A percentile compares a stretch with the other conserved stretches of the same genome.
Conservation (phyloP, 306 rosid species). For the Medicago ruthenica region DNA sequence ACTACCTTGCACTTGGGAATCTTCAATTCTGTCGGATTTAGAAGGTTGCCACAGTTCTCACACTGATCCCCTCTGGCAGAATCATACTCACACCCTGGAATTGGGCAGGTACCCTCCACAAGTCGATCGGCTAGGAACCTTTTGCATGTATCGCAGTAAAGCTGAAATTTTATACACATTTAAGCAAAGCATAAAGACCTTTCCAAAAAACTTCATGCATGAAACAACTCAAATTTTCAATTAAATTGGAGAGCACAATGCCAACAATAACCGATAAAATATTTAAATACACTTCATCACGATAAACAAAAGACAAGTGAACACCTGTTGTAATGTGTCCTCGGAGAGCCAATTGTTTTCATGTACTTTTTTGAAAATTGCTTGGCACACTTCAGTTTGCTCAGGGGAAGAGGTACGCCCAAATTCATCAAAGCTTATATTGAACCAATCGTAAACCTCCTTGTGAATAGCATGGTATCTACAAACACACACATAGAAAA, state of each 20-base stretch:
- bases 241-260: neutral
- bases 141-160: slow-evolving; percentile 79
- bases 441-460: slow-evolving; percentile 86
- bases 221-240: slow-evolving; percentile 26
- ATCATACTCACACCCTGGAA: slow-evolving; percentile 77
- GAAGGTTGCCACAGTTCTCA: slow-evolving; percentile 93
- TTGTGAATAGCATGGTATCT: slow-evolving; percentile 87
- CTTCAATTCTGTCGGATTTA: slow-evolving; percentile 84
- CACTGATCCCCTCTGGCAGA: slow-evolving; percentile 98
- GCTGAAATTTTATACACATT: slow-evolving; percentile 61
- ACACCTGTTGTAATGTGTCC: slow-evolving; percentile 90
- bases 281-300: slow-evolving; percentile 4
- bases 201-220: slow-evolving; percentile 11
- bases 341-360: slow-evolving; percentile 85
- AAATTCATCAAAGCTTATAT: slow-evolving; percentile 88
- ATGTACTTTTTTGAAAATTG: slow-evolving; percentile 65
- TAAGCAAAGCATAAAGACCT: slow-evolving; percentile 29
- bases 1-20: slow-evolving; percentile 92
- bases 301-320: slow-evolving; percentile 30
- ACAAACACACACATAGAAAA: slow-evolving; percentile 27
- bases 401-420: slow-evolving; percentile 87
- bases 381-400: slow-evolving; percentile 94
- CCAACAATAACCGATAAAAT: slow-evolving; percentile 15
- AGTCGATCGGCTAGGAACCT: slow-evolving; percentile 91
- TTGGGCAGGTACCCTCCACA: slow-evolving; percentile 91